phyloP scores from a whole-genome alignment of 805 yeast species.

The Pichia rugopelliculosa region DNA sequence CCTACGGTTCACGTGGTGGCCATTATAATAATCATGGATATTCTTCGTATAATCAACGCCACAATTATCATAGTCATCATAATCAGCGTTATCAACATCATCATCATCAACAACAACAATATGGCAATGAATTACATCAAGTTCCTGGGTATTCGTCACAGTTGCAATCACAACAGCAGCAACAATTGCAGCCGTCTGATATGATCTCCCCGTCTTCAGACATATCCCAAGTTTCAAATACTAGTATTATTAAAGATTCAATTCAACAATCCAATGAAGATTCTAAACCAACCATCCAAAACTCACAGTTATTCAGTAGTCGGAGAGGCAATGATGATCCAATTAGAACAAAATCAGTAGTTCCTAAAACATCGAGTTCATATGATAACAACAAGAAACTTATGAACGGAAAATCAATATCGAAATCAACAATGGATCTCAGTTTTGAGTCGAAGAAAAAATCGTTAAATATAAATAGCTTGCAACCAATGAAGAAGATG shows the following conservation, averaged over 20 bases:
- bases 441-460: not conserved
- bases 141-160: not conserved
- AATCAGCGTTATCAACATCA: not conserved
- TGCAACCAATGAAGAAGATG: conserved; percentile 6
- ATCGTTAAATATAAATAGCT: conserved; percentile 6
- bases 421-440: not conserved
- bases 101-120: not conserved
- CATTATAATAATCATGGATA: conserved; percentile 1
- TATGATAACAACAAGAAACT: not conserved
- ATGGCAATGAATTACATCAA: not conserved
- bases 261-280: not conserved
- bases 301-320: conserved; percentile 5
- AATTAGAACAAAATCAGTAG: not conserved
- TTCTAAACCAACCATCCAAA: not conserved
- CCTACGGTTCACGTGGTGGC: not conserved
- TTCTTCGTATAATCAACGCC: conserved; percentile 2
- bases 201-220: not conserved
- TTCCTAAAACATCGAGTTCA: not conserved
- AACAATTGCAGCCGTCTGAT: not conserved
- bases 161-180: not conserved
- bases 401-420: not conserved
- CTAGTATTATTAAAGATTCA: not conserved
- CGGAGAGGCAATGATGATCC: conserved; percentile 1
- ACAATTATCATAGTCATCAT: conserved; percentile 1
- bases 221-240: not conserved